Evolutionary conservation across 192 early-diverging fungal species (phyloP), one percentile per base, ranked within the genome.

Genomic region (Anaeromyces robustus): DNA sequence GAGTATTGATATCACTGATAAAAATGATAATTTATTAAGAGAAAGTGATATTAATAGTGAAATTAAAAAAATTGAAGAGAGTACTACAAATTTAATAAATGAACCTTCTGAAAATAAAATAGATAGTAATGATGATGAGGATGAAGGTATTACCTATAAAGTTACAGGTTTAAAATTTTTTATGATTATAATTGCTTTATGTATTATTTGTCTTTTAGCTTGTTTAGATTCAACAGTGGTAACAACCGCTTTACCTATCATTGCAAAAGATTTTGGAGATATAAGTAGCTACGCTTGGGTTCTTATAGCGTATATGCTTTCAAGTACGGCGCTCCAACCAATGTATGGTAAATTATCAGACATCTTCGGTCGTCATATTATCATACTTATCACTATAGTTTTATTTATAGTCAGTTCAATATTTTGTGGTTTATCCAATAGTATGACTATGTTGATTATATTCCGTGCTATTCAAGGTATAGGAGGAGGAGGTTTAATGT

Each of bases 291-390:
- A 68, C 7, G n/a, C 52, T 0, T 68, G 52, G 52, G 52, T 68
- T 68, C 26, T 68, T 68, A 68, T 26, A 28, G 26, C 52, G 0
- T 68, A 68, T n/a, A 68, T 68, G 52, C 52, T 68, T n/a, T 68
- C 89, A 2, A 84, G 81, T 30, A 93, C 94, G 0, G 88, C 95
- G 12, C 86, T 93, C 80, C 87, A 92, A 79, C 92, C 93, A 79
- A 83, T 88, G 5, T 96, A 96, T 85, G 94, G 92, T 78, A 94
- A 94, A 82, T 89, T 97, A 79, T 90, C 94, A 77, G 96, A 98
- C 81, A 97, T 97, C 80, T 93, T 96, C 85, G 96, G 95, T 29
- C 90, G 95, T 34, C 93, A 95, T 81, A 78, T 84, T n/a, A 89
- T 89, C 22, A 90, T 98, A 30, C 80, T 96, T 0, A 87, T 90